Conservation (phyloP, 148 eudicot genomes). For the Camellia japonica region DNA sequence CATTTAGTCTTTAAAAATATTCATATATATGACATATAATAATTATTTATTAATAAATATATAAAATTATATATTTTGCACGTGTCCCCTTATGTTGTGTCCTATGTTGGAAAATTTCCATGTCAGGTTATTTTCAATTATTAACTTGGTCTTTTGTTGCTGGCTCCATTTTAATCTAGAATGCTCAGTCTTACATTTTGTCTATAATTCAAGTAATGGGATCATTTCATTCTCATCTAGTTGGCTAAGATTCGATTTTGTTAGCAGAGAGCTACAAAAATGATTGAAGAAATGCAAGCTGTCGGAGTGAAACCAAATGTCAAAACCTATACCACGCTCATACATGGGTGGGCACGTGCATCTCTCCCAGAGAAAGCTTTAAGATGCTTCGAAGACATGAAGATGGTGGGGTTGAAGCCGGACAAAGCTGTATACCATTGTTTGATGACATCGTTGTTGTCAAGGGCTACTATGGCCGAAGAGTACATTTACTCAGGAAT, state of each 20-base stretch:
- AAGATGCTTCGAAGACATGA: conserved; percentile 76
- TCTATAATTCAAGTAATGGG: neutral
- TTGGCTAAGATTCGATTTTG: conserved; percentile 4
- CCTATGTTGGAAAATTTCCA: too few relatives aligned
- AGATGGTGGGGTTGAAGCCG: conserved; percentile 60
- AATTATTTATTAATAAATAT: too few relatives aligned
- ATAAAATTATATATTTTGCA: too few relatives aligned
- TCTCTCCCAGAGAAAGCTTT: conserved; percentile 93
- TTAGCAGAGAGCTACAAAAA: conserved; percentile 67
- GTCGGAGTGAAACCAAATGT: conserved; percentile 79
- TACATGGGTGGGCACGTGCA: conserved; percentile 94
- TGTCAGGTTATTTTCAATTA: neutral
- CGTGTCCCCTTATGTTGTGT: too few relatives aligned
- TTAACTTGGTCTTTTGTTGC: neutral
- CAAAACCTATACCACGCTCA: conserved; percentile 83
- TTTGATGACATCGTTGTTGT: conserved; percentile 78
- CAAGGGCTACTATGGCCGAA: conserved; percentile 91
- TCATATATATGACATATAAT: too few relatives aligned
- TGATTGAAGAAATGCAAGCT: conserved; percentile 74
- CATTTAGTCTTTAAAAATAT: too few relatives aligned
- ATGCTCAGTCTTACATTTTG: neutral
- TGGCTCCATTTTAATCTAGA: neutral
- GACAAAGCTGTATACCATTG: conserved; percentile 98
- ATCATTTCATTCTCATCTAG: neutral
- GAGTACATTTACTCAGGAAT: conserved; percentile 71